These are phyloP conservation scores for Fusarium papillatum DNA, from an alignment of 2,329 filamentous ascomycete species.

Conservation along the genomic window DNA sequence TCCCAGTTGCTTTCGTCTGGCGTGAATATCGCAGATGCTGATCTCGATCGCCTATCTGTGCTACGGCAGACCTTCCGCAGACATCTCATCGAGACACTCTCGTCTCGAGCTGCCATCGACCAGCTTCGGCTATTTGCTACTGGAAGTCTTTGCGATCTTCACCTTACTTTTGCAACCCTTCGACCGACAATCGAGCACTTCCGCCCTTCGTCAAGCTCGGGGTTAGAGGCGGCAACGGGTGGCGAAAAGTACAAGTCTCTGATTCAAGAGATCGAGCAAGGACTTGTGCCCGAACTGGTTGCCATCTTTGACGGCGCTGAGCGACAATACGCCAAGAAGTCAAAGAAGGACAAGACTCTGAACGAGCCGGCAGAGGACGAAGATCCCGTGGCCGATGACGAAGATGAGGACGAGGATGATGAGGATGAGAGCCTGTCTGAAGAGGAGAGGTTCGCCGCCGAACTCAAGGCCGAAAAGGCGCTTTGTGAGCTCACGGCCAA, in stretches of 20 bases:
- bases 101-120: conserved; percentile 78
- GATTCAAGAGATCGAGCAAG: conserved; percentile 76
- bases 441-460: conserved; percentile 72
- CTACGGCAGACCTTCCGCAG: conserved; percentile 70
- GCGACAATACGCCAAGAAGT: conserved; percentile 80
- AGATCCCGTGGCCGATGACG: conserved; percentile 76
- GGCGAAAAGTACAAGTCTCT: conserved; percentile 57
- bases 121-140: conserved; percentile 83
- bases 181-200: conserved; percentile 65
- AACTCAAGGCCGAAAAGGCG: conserved; percentile 84
- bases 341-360: conserved; percentile 67
- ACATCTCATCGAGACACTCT: conserved; percentile 77
- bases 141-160: conserved; percentile 84
- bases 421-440: conserved; percentile 67
- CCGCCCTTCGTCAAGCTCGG: conserved; percentile 43
- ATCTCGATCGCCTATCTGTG: conserved; percentile 71
- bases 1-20: conserved; percentile 67
- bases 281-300: conserved; percentile 76
- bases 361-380: conserved; percentile 80
- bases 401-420: conserved; percentile 68
- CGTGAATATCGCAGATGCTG: conserved; percentile 66
- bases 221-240: conserved; percentile 31
- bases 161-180: conserved; percentile 83
- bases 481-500: conserved; percentile 90
- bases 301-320: conserved; percentile 85